phyloP scores from a whole-genome alignment of 2,329 filamentous ascomycete genomes.

The Phialemoniopsis sp. region DNA sequence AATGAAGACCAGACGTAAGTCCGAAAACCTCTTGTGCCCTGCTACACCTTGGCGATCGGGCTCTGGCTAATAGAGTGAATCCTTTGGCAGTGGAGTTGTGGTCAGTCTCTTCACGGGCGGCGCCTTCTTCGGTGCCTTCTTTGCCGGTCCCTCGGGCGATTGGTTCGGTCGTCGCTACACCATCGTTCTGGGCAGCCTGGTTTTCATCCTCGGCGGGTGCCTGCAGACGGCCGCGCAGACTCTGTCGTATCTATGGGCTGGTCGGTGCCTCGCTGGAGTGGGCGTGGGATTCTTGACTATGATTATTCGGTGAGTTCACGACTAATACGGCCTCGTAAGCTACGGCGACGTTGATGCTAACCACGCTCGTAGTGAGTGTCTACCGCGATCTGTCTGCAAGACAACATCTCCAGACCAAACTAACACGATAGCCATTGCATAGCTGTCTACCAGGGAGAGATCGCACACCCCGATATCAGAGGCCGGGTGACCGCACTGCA shows the following conservation, averaged over 20 bases:
- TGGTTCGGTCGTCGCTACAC: conserved; percentile 65
- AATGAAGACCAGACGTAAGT: conserved; percentile 30
- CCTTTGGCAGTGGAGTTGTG: conserved; percentile 53
- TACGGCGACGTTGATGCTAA: too few relatives aligned
- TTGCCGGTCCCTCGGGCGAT: conserved; percentile 62
- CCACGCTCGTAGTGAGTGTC: too few relatives aligned
- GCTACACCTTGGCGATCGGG: not conserved
- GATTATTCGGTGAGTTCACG: conserved; percentile 28
- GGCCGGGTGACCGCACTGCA: conserved; percentile 72
- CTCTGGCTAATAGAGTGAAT: conserved; percentile 1
- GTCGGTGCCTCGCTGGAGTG: conserved; percentile 64
- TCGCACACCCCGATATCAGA: conserved; percentile 74
- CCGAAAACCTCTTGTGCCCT: too few relatives aligned
- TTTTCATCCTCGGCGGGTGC: conserved; percentile 69
- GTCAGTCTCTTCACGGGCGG: conserved; percentile 75
- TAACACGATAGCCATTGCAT: too few relatives aligned
- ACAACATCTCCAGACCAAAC: too few relatives aligned
- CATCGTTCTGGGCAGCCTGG: conserved; percentile 64
- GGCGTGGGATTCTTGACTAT: conserved; percentile 44
- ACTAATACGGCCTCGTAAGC: too few relatives aligned
- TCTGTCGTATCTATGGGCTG: conserved; percentile 62
- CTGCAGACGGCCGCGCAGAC: conserved; percentile 66
- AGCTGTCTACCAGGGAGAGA: conserved; percentile 72
- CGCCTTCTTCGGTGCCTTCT: conserved; percentile 66
- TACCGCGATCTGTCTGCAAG: too few relatives aligned